Evolutionary conservation across 1,139 yeast genomes (phyloP).

Genomic region (Protomyces pachydermus): DNA sequence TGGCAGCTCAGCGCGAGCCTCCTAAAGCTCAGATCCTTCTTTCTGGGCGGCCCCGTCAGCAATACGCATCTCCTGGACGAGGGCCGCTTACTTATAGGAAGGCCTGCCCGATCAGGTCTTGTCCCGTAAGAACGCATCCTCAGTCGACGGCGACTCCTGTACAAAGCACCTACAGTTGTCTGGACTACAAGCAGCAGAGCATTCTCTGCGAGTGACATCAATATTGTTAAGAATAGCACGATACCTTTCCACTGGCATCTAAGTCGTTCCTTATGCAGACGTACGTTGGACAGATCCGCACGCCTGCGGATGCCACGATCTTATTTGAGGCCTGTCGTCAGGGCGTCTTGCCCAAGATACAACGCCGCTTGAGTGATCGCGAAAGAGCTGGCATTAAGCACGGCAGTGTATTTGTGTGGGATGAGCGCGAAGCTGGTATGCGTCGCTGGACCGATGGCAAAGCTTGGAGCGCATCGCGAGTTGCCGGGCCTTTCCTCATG

Average conservation of each 20-base stretch:
- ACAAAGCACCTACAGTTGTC: too few species aligned
- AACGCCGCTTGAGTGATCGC: slow-evolving; percentile 54
- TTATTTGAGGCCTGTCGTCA: slow-evolving; percentile 60
- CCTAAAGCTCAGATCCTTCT: neutral
- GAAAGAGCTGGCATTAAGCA: slow-evolving; percentile 53
- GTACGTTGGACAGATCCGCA: slow-evolving; percentile 55
- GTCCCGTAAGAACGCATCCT: too few species aligned
- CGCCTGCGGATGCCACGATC: slow-evolving; percentile 59
- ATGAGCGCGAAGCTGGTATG: slow-evolving; percentile 65
- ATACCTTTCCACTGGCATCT: too few species aligned
- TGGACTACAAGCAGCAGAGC: too few species aligned
- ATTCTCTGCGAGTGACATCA: too few species aligned
- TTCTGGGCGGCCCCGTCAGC: neutral
- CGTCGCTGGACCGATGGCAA: slow-evolving; percentile 72
- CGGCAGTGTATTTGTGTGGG: slow-evolving; percentile 68
- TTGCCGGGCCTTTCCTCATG: slow-evolving; percentile 58
- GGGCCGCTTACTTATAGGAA: neutral
- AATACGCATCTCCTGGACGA: neutral
- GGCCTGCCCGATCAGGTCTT: neutral
- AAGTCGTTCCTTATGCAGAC: slow-evolving; percentile 46
- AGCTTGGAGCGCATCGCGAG: slow-evolving; percentile 67
- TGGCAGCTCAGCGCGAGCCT: neutral
- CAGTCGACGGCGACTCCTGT: too few species aligned
- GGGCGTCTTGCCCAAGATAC: slow-evolving; percentile 54
- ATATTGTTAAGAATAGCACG: too few species aligned